Evolutionary conservation across 306 rosid genomes (phyloP).

Genomic region (Luffa aegyptiaca): DNA sequence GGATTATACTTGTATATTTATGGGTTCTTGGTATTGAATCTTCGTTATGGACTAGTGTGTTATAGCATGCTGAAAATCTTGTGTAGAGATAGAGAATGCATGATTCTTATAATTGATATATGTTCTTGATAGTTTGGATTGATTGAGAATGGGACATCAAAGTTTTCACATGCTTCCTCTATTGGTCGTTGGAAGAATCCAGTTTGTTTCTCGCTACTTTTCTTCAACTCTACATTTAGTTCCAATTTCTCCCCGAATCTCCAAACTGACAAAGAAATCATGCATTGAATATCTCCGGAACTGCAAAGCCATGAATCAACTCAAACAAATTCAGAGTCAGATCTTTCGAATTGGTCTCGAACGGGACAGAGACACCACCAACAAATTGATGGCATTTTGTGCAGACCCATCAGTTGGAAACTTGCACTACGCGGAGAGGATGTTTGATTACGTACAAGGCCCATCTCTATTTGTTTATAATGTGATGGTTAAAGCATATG

Average conservation of each 20-base stretch:
- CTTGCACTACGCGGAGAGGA: slow-evolving; percentile 29
- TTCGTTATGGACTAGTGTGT: background rate
- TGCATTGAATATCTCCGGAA: slow-evolving; percentile 33
- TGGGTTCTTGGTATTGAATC: background rate
- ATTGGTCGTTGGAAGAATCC: background rate
- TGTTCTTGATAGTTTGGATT: background rate
- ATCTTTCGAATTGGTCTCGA: slow-evolving; percentile 36
- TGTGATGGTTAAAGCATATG: slow-evolving; percentile 39
- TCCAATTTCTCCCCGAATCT: background rate
- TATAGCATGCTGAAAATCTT: background rate
- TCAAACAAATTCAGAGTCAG: slow-evolving; percentile 57
- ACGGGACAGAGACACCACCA: slow-evolving; percentile 36
- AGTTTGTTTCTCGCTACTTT: slow-evolving; percentile 11
- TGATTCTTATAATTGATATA: background rate
- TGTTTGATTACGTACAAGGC: slow-evolving; percentile 25
- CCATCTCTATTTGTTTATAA: slow-evolving; percentile 47
- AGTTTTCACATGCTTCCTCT: background rate
- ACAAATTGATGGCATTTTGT: slow-evolving; percentile 42
- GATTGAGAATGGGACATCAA: background rate
- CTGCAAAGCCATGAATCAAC: slow-evolving; percentile 42
- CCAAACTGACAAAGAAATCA: slow-evolving; percentile 11
- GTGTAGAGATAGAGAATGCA: background rate
- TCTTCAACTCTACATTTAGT: background rate
- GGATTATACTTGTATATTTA: background rate
- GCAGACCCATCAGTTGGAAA: slow-evolving; percentile 34